A percentile compares a stretch with the other conserved stretches of the same genome.
Conservation (phyloP, 2,329 filamentous ascomycete species). For the Stachybotrys chartarum region DNA sequence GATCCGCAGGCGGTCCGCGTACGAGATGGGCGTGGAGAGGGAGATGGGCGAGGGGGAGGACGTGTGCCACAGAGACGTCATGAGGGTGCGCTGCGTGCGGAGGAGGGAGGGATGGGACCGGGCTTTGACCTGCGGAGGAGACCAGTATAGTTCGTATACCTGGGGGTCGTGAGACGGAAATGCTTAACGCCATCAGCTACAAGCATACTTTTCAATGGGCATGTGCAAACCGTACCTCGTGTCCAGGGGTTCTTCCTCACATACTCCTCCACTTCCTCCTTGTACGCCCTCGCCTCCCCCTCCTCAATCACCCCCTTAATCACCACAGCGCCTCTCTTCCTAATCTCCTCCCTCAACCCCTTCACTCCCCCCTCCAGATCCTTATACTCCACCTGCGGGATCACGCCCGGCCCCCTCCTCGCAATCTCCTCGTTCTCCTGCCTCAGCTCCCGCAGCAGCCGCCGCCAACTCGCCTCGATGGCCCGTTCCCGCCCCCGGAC, state of each 20-base stretch:
- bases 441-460: constrained; percentile 36
- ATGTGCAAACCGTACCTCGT: constrained; percentile 27
- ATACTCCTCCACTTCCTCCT: constrained; percentile 58
- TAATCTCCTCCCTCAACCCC: constrained; percentile 39
- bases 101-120: constrained; percentile 61
- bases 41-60: constrained; percentile 41
- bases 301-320: constrained; percentile 59
- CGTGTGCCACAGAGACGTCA: constrained; percentile 53
- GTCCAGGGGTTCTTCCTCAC: constrained; percentile 55
- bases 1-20: constrained; percentile 67
- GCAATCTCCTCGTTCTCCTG: constrained; percentile 41
- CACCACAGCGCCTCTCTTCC: constrained; percentile 55
- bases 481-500: constrained; percentile 39
- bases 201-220: background rate
- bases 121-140: constrained; percentile 58
- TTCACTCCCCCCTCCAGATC: constrained; percentile 32
- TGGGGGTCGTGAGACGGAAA: constrained; percentile 62
- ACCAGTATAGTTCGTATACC: constrained; percentile 74
- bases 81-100: constrained; percentile 52
- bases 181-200: constrained; percentile 30
- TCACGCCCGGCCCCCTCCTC: constrained; percentile 34
- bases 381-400: constrained; percentile 45
- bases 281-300: constrained; percentile 56
- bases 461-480: constrained; percentile 40
- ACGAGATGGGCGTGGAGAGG: constrained; percentile 50